phyloP scores from a whole-genome alignment of 352 stramenopile genomes.

The Phytopythium kandeliae region DNA sequence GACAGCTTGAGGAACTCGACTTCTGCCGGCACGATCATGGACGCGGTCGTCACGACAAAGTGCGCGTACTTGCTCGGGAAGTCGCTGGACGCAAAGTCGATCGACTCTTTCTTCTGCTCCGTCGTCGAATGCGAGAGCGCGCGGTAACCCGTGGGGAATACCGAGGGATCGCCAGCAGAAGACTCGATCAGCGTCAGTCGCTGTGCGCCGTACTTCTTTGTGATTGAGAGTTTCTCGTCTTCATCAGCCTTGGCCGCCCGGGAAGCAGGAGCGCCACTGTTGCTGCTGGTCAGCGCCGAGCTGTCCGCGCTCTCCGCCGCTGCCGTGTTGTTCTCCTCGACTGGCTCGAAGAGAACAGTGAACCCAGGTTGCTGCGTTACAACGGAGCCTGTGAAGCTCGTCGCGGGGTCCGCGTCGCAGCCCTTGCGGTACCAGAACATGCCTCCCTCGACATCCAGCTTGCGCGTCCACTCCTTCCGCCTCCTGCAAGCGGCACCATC shows the following conservation, averaged over 20 bases:
- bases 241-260: too few relatives aligned
- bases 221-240: constrained; percentile 2
- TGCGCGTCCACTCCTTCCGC: constrained; percentile 63
- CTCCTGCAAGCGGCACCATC: constrained; percentile 23
- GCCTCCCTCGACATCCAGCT: constrained; percentile 50
- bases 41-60: constrained; percentile 66
- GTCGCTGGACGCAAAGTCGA: constrained; percentile 35
- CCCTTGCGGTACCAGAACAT: constrained; percentile 43
- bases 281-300: too few relatives aligned
- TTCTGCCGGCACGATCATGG: constrained; percentile 53
- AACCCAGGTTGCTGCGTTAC: constrained; percentile 1
- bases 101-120: constrained; percentile 34
- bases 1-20: constrained; percentile 64
- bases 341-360: not conserved
- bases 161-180: constrained; percentile 11
- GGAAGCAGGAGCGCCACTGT: too few relatives aligned
- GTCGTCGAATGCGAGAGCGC: constrained; percentile 15
- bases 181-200: constrained; percentile 24
- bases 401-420: constrained; percentile 3
- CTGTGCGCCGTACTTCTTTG: constrained; percentile 1
- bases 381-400: not conserved
- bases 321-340: not conserved
- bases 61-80: constrained; percentile 74
- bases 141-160: constrained; percentile 29
- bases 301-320: too few relatives aligned